Evolutionary conservation across 176 grass and related monocot species (phyloP).

Genomic region (Juncus effusus): DNA sequence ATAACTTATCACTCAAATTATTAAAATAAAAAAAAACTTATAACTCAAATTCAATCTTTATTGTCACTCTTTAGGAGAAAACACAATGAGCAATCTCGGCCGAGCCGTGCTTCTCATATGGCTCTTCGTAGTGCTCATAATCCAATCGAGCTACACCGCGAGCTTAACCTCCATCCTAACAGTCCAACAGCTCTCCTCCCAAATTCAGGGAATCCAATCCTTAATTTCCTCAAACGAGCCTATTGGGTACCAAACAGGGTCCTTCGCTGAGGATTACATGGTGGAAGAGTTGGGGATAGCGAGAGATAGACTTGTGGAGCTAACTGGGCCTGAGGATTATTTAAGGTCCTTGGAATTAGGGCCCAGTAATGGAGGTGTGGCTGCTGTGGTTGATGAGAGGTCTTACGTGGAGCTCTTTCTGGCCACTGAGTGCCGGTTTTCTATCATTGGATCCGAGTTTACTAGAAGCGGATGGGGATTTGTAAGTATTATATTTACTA

Average conservation of each 20-base stretch:
- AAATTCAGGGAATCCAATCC: conserved; percentile 72
- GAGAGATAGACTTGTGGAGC: conserved; percentile 50
- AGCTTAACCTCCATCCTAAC: conserved; percentile 98
- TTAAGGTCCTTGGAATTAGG: conserved; percentile 56
- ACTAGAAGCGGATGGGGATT: conserved; percentile 92
- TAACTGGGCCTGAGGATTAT: conserved; percentile 65
- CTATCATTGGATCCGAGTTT: conserved; percentile 87
- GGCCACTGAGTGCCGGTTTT: conserved; percentile 54
- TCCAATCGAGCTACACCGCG: conserved; percentile 92
- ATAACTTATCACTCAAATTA: conserved; percentile 6
- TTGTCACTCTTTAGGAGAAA: conserved; percentile 55
- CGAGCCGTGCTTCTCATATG: conserved; percentile 86
- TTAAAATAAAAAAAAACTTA: conserved; percentile 2
- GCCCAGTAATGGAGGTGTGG: conserved; percentile 71
- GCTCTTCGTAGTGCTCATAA: conserved; percentile 95
- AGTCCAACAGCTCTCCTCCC: conserved; percentile 77
- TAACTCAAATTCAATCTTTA: neutral
- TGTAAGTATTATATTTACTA: conserved; percentile 52
- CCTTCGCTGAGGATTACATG: conserved; percentile 90
- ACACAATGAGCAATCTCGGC: conserved; percentile 74
- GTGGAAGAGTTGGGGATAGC: conserved; percentile 71
- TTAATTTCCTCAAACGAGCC: conserved; percentile 52
- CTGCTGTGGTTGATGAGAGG: conserved; percentile 81
- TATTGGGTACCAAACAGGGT: conserved; percentile 89
- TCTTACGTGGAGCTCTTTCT: conserved; percentile 75